Percentiles rank a stretch among this genome's conserved stretches.
Evolutionary conservation across 495 filamentous ascomycete genomes (phyloP).

Genomic region (Daldinia bambusicola): DNA sequence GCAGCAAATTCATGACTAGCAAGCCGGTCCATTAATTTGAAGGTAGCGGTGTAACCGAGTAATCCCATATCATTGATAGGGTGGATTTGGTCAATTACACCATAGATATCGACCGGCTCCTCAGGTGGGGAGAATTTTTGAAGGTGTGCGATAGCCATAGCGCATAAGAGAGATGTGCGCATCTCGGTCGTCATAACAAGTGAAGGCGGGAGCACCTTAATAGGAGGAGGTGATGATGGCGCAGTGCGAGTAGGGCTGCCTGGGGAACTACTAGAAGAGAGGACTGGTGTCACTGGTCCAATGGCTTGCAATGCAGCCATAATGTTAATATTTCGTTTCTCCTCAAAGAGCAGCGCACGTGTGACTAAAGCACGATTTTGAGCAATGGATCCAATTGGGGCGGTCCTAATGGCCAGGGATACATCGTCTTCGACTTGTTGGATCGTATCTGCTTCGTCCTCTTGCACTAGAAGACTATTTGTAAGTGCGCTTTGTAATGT

Average conservation of each 20-base stretch:
- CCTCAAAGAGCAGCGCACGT: constrained; percentile 65
- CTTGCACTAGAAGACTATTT: constrained; percentile 64
- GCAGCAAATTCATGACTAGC: constrained; percentile 64
- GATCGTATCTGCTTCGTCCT: constrained; percentile 49
- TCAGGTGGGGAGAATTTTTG: constrained; percentile 55
- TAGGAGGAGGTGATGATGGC: constrained; percentile 24
- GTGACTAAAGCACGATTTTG: constrained; percentile 83
- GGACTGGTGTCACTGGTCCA: constrained; percentile 51
- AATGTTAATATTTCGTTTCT: constrained; percentile 65
- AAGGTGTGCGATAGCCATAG: constrained; percentile 80
- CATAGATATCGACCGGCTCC: constrained; percentile 54
- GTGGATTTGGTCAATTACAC: constrained; percentile 59
- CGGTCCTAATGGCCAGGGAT: constrained; percentile 73
- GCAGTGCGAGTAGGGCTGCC: constrained; percentile 34
- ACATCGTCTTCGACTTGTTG: constrained; percentile 65
- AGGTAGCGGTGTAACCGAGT: constrained; percentile 80
- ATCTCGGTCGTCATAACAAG: constrained; percentile 56
- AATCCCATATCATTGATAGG: constrained; percentile 68
- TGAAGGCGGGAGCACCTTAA: constrained; percentile 58
- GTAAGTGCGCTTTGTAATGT: constrained; percentile 76
- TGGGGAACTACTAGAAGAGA: constrained; percentile 32
- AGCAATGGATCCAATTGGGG: constrained; percentile 80
- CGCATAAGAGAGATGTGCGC: constrained; percentile 73
- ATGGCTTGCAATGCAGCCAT: constrained; percentile 64
- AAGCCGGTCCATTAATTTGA: constrained; percentile 71